Conservation (phyloP, 78 protist species). For the Dictyostelium firmibasis region DNA sequence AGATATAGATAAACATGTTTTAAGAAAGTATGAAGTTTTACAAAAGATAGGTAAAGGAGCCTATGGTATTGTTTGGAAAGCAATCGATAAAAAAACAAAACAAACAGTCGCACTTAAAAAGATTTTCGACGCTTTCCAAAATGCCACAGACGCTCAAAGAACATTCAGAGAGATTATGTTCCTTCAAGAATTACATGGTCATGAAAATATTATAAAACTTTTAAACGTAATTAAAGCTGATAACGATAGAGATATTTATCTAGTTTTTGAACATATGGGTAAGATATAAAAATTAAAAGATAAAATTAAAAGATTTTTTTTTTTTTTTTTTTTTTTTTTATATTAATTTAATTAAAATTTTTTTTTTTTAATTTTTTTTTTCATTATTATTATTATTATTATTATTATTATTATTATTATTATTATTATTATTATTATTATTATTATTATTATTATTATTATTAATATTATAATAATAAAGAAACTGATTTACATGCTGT, state of each 20-base stretch:
- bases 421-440: too few species aligned
- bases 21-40: constrained; percentile 91
- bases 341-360: background rate
- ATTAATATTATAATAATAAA: too few species aligned
- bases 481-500: constrained; percentile 99
- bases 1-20: constrained; percentile 92
- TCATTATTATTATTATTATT: background rate
- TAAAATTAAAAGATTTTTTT: background rate
- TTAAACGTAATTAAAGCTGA: constrained; percentile 95
- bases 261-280: constrained; percentile 97
- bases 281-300: background rate
- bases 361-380: background rate
- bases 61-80: constrained; percentile 99
- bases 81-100: constrained; percentile 88
- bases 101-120: constrained; percentile 97
- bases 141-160: constrained; percentile 99
- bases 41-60: constrained; percentile 97
- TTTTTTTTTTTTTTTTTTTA: too few species aligned
- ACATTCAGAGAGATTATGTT: constrained; percentile 98
- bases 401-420: too few species aligned
- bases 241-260: constrained; percentile 98
- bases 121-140: constrained; percentile 98
- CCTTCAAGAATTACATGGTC: constrained; percentile 92
- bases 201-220: constrained; percentile 94
- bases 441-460: too few species aligned